A percentile compares a stretch with the other conserved stretches of the same genome.
Conservation (phyloP, 495 filamentous ascomycete genomes). For the Hypoxylon perforatum region DNA sequence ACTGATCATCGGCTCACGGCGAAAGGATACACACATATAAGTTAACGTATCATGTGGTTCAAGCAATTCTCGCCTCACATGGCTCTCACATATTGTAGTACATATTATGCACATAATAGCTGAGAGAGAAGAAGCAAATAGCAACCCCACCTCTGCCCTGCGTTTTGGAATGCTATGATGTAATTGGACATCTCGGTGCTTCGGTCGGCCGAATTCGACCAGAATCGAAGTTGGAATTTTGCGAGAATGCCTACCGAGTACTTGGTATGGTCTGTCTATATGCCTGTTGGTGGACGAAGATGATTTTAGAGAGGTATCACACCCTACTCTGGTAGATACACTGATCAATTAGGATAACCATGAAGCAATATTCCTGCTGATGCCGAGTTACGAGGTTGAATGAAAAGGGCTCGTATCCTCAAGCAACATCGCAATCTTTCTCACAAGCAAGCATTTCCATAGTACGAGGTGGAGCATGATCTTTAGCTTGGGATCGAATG, state of each 20-base stretch:
- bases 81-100: too few species aligned
- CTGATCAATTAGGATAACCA: too few species aligned
- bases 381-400: too few species aligned
- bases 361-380: too few species aligned
- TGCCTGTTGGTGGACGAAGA: neutral
- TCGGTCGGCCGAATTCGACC: conserved; percentile 36
- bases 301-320: neutral
- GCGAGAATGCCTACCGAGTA: too few species aligned
- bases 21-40: conserved; percentile 6
- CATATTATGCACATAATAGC: too few species aligned
- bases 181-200: conserved; percentile 41
- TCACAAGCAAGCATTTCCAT: neutral
- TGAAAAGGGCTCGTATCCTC: too few species aligned
- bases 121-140: conserved; percentile 20
- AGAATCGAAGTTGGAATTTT: neutral
- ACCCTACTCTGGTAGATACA: too few species aligned
- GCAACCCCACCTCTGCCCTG: conserved; percentile 25
- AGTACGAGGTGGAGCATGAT: neutral
- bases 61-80: neutral
- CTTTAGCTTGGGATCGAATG: neutral
- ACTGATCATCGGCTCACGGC: conserved; percentile 17
- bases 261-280: neutral
- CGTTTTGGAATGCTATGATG: conserved; percentile 33
- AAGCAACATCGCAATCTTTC: too few species aligned
- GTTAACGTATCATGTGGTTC: conserved; percentile 23